phyloP scores from a whole-genome alignment of 2,329 filamentous ascomycete genomes.

The Sporothrix dimorphospora region DNA sequence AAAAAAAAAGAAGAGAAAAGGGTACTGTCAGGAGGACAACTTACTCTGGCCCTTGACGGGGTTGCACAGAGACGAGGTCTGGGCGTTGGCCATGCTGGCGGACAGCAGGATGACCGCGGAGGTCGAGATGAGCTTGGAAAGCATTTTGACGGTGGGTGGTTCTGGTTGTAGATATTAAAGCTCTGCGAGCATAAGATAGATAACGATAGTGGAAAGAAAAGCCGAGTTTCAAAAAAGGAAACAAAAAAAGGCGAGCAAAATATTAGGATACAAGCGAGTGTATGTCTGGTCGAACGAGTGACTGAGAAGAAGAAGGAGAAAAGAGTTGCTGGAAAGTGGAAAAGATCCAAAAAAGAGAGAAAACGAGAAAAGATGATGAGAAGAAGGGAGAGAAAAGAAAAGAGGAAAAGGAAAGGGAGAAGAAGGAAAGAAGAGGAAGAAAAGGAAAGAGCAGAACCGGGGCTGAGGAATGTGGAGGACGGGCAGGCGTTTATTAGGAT shows the following conservation, averaged over 20 bases:
- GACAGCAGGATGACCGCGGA: conserved; percentile 54
- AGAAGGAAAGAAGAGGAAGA: not conserved
- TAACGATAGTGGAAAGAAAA: not conserved
- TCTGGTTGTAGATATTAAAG: conserved; percentile 19
- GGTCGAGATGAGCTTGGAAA: conserved; percentile 51
- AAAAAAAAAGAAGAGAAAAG: too few relatives aligned
- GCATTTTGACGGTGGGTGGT: conserved; percentile 42
- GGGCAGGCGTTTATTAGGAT: conserved; percentile 21
- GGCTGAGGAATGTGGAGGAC: conserved; percentile 24
- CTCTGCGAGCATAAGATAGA: conserved; percentile 12
- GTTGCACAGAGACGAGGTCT: conserved; percentile 61
- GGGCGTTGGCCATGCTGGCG: conserved; percentile 52
- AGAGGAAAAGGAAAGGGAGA: not conserved
- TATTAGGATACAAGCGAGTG: conserved; percentile 25
- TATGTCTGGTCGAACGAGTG: conserved; percentile 23
- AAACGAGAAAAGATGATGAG: not conserved
- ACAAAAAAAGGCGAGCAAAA: not conserved
- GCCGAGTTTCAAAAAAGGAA: not conserved
- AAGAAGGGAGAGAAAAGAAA: not conserved
- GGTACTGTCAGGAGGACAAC: conserved; percentile 21
- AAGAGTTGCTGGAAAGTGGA: not conserved
- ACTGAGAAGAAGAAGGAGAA: conserved; percentile 24
- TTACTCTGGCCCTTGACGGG: conserved; percentile 52
- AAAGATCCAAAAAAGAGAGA: conserved; percentile 9
- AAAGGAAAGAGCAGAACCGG: not conserved